Base-by-base conservation (phyloP, 2,329 filamentous ascomycete genomes). In the Curvularia sp. region DNA sequence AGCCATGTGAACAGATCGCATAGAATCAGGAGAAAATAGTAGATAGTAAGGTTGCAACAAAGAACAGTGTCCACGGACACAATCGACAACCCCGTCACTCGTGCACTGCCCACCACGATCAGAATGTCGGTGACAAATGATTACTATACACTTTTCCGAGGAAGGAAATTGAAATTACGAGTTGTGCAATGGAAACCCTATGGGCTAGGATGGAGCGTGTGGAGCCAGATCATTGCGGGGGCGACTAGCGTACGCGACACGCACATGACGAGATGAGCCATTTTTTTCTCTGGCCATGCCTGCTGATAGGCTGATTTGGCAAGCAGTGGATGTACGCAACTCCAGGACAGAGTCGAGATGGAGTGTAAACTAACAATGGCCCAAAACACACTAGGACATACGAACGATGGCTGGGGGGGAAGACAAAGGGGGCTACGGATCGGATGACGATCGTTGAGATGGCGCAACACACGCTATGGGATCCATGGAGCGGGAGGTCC, bases 391-490 rank as follows among this genome's bases (percentile, higher is more conserved):
- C 34, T 36, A 7, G 30, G 32, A 34, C 25, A 54, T 45, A 13
- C n/a, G 21, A 34, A 46, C 41, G 34, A 47, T 47, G 27, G 46
- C 52, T 43, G 52, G 52, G 41, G 30, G 9, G 32, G 13, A 15
- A 6, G 3, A 34, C n/a, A 25, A 23, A 23, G 39, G 13, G 32
- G 38, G 46, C 52, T 25, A 52, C 46, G 38, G 56, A 46, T 53
- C 46, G 41, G 46, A 25, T 41, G n/a, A 39, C 30, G 55, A 55
- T 58, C 23, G 46, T 21, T 50, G 36, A 21, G 25, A 58, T 55
- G 51, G 56, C 56, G 56, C 56, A 51, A 55, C 18, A 53, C 43
- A 47, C 47, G 56, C 46, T 48, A 55, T 55, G 51, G 12, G 42
- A 39, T 25, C 42, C 41, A 34, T 47, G 46, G 21, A 34, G 41